Conservation (phyloP, 371 early-diverging fungal genomes). For the Zychaea mexicana region DNA sequence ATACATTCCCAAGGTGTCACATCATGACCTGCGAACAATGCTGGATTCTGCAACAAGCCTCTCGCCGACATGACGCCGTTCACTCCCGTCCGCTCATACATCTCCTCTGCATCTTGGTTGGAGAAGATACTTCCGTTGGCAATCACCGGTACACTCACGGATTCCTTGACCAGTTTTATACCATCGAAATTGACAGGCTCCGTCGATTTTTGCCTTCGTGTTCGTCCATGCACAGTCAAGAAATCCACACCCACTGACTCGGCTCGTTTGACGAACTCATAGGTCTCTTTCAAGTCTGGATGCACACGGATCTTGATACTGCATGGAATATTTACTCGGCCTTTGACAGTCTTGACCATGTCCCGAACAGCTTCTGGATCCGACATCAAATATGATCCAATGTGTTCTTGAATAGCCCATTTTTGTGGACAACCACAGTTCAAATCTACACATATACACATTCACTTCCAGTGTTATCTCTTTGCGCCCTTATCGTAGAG, state of each 20-base stretch:
- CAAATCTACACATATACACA: constrained; percentile 61
- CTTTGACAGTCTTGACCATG: constrained; percentile 77
- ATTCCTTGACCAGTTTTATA: constrained; percentile 75
- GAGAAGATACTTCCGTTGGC: constrained; percentile 86
- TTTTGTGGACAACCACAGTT: constrained; percentile 91
- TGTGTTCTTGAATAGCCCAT: constrained; percentile 84
- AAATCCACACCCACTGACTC: constrained; percentile 79
- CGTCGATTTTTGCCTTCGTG: constrained; percentile 72
- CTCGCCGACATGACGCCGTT: constrained; percentile 89
- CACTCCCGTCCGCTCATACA: constrained; percentile 73
- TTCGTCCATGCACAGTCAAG: constrained; percentile 85
- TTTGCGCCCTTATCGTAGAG: too few relatives aligned
- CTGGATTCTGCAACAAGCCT: constrained; percentile 91
- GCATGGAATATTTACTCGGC: constrained; percentile 66
- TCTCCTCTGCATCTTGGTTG: constrained; percentile 63
- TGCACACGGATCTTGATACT: constrained; percentile 85
- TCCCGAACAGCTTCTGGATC: constrained; percentile 81
- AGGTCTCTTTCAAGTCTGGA: constrained; percentile 72
- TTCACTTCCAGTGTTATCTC: too few relatives aligned
- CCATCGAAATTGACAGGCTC: constrained; percentile 76
- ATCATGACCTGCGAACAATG: constrained; percentile 72
- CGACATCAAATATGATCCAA: constrained; percentile 79
- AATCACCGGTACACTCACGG: constrained; percentile 71
- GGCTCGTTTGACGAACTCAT: constrained; percentile 78
- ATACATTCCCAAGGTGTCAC: constrained; percentile 79